A percentile compares a stretch with the other conserved stretches of the same genome.
Evolutionary conservation across 1,284 basidiomycete genomes (phyloP).

Genomic region (Quambalaria eucalypti): DNA sequence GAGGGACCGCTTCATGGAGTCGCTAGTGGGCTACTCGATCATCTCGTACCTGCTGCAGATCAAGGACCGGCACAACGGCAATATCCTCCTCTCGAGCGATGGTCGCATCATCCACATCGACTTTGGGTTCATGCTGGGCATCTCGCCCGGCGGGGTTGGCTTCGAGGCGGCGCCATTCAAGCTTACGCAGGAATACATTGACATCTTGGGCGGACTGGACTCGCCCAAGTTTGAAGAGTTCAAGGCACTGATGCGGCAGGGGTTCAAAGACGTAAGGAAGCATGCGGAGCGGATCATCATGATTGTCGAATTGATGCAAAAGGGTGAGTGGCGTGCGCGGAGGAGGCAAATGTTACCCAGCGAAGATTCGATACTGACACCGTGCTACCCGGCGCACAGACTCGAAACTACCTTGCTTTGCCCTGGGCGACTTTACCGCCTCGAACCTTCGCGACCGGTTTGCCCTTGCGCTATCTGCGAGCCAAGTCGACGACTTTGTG

Average conservation of each 20-base stretch:
- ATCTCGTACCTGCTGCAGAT: slow-evolving; percentile 93
- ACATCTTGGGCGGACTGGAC: slow-evolving; percentile 82
- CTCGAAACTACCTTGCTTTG: slow-evolving; percentile 85
- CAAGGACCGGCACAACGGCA: slow-evolving; percentile 98
- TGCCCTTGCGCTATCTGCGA: slow-evolving; percentile 77
- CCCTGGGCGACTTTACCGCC: slow-evolving; percentile 80
- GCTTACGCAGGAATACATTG: slow-evolving; percentile 86
- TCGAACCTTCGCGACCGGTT: slow-evolving; percentile 78
- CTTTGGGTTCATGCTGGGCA: slow-evolving; percentile 86
- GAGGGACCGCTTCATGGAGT: slow-evolving; percentile 75
- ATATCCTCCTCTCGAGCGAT: slow-evolving; percentile 88
- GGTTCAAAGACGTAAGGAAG: slow-evolving; percentile 86
- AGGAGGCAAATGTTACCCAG: background rate
- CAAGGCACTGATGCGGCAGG: slow-evolving; percentile 75
- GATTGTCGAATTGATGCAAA: slow-evolving; percentile 92
- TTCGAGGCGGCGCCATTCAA: slow-evolving; percentile 99
- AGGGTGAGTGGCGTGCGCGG: slow-evolving; percentile 53
- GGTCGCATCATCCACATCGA: slow-evolving; percentile 90
- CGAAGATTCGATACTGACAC: background rate
- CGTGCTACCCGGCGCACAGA: slow-evolving; percentile 52
- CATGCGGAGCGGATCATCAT: slow-evolving; percentile 95
- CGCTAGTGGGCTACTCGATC: slow-evolving; percentile 80
- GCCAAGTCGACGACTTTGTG: slow-evolving; percentile 77
- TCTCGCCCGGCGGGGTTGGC: slow-evolving; percentile 86
- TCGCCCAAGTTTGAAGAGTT: slow-evolving; percentile 74